phyloP scores from a whole-genome alignment of 2,329 filamentous ascomycete genomes.

The Botrytis cinerea region DNA sequence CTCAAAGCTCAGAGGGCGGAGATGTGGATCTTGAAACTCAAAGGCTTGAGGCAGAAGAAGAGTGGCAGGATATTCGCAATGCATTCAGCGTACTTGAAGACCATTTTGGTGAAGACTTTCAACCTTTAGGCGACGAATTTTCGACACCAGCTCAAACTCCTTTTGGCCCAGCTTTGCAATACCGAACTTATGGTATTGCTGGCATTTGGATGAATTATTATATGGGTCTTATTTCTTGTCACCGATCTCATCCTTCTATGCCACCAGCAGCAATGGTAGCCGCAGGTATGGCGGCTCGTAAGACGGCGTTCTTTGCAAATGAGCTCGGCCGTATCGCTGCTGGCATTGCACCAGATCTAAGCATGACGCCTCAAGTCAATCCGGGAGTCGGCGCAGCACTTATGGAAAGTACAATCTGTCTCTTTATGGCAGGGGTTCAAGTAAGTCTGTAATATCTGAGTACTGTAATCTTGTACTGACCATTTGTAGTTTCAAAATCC shows the following conservation, averaged over 20 bases:
- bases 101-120: conserved; percentile 73
- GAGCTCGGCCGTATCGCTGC: conserved; percentile 79
- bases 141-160: conserved; percentile 65
- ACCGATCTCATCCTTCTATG: conserved; percentile 84
- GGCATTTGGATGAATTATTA: conserved; percentile 87
- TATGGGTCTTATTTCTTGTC: conserved; percentile 79
- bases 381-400: conserved; percentile 78
- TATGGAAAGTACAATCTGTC: conserved; percentile 76
- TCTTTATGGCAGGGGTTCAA: conserved; percentile 85
- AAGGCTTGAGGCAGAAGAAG: conserved; percentile 44
- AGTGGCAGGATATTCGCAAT: conserved; percentile 75
- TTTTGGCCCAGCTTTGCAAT: conserved; percentile 80
- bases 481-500: conserved; percentile 65
- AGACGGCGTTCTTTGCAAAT: conserved; percentile 71
- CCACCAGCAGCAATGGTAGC: conserved; percentile 84
- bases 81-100: conserved; percentile 68
- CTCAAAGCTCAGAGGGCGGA: conserved; percentile 32
- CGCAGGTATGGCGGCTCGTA: conserved; percentile 71
- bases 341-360: conserved; percentile 58
- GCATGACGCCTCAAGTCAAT: conserved; percentile 59
- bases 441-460: conserved; percentile 44
- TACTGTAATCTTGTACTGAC: not conserved
- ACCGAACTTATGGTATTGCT: conserved; percentile 83
- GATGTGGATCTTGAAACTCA: conserved; percentile 36
- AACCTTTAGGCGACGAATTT: conserved; percentile 70